Evolutionary conservation across 805 yeast genomes (phyloP), one percentile per base, ranked within the genome.

Genomic region (Clavispora asparagi): DNA sequence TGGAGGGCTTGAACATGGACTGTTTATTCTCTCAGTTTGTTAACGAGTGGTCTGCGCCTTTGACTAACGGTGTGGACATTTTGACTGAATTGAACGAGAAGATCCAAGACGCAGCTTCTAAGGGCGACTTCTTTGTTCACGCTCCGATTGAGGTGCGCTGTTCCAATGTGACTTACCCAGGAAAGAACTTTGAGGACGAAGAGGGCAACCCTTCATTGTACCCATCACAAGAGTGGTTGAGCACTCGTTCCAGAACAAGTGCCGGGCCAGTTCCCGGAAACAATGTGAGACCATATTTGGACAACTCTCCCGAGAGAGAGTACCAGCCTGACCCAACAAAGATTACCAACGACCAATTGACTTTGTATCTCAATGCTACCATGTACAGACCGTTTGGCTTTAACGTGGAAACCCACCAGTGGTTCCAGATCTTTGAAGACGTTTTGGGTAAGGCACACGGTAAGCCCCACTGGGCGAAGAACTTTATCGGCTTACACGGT

Each of bases 391-490:
- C 99, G n/a, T 92, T 92, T 66, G 76, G 78, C 31, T 77, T 79
- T 46, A 77, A 82, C 57, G 83, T 90, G 10, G 83, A 86, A 39
- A 81, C 89, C 31, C 81, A 79, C 40, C 76, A 80, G 54, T 92
- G 97, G 97, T 92, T 78, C 67, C 77, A 77, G 42, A 71, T 75
- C n/a, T 92, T 92, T 64, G 99, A 92, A 66, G 78, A 79, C 44
- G 78, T 88, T 1, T 72, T 91, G 74, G 76, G 74, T 42, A 81
- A 79, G 26, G 90, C 85, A 27, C 90, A 86, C 32, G 99, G 99
- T 39, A 87, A 83, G 63, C 99, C 99, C 2, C 99, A 92, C 65
- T 92, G 99, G 99, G 99, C 99, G 14, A 92, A 92, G 73, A 91
- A 90, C 65, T 92, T 89, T 64, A 71, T 87, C 46, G 95, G 96